Conservation (phyloP, 768 basidiomycete species). For the Pisolithus microcarpus region DNA sequence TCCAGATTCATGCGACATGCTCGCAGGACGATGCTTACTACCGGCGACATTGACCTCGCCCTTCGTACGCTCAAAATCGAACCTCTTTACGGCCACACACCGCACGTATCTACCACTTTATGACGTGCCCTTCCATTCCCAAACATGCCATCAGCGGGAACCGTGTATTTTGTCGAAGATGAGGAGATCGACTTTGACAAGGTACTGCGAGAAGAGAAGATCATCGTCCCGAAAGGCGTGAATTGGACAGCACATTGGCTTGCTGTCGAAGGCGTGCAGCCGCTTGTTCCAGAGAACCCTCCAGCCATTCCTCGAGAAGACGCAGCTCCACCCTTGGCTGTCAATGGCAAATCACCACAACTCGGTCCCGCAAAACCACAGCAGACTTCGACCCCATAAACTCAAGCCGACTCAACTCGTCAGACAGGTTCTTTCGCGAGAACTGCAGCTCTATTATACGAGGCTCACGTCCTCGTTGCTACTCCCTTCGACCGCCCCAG, state of each 20-base stretch:
- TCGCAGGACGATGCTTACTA: slow-evolving; percentile 80
- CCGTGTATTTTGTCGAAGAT: slow-evolving; percentile 92
- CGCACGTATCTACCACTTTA: slow-evolving; percentile 27
- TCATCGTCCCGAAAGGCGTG: slow-evolving; percentile 71
- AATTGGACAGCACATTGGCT: slow-evolving; percentile 96
- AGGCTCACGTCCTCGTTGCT: slow-evolving; percentile 81
- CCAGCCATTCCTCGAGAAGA: slow-evolving; percentile 65
- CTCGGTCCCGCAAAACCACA: slow-evolving; percentile 20
- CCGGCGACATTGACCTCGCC: slow-evolving; percentile 89
- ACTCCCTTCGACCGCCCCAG: slow-evolving; percentile 40
- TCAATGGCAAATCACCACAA: slow-evolving; percentile 20
- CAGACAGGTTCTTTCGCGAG: slow-evolving; percentile 87
- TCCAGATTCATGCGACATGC: slow-evolving; percentile 96
- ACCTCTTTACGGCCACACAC: slow-evolving; percentile 68
- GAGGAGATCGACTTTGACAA: slow-evolving; percentile 97
- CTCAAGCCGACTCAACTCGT: slow-evolving; percentile 70
- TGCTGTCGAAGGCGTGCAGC: slow-evolving; percentile 96
- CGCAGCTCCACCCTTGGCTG: slow-evolving; percentile 24
- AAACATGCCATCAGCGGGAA: slow-evolving; percentile 42
- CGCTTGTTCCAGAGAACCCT: slow-evolving; percentile 92
- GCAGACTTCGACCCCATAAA: slow-evolving; percentile 33
- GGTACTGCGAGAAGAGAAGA: slow-evolving; percentile 80
- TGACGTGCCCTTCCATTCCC: slow-evolving; percentile 43
- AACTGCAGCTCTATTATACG: slow-evolving; percentile 91
- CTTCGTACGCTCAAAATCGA: slow-evolving; percentile 93